phyloP scores from a whole-genome alignment of 2,329 filamentous ascomycete genomes.

The Talaromyces sp. region DNA sequence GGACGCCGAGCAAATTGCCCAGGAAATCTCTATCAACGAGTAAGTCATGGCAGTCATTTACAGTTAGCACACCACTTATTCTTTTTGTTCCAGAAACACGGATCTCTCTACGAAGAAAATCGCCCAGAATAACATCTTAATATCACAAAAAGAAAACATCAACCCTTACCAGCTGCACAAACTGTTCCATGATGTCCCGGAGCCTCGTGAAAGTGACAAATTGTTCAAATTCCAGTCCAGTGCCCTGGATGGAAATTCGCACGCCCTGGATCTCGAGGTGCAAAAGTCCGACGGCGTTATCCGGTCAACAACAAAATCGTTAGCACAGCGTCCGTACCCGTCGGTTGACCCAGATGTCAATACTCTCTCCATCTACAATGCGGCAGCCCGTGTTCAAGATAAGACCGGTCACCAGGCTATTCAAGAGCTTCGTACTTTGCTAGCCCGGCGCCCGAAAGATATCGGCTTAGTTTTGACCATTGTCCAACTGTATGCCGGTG shows the following conservation, averaged over 20 bases:
- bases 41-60: conserved; percentile 27
- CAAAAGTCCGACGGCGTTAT: conserved; percentile 57
- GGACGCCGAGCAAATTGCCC: conserved; percentile 50
- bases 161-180: conserved; percentile 59
- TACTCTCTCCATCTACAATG: conserved; percentile 60
- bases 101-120: conserved; percentile 56
- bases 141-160: conserved; percentile 39
- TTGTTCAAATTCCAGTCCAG: conserved; percentile 56
- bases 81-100: conserved; percentile 39
- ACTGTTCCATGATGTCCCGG: conserved; percentile 47
- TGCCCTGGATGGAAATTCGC: conserved; percentile 49
- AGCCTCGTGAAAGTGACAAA: conserved; percentile 46
- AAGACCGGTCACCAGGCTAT: conserved; percentile 63
- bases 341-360: conserved; percentile 49
- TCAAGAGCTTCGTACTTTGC: conserved; percentile 62
- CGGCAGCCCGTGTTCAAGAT: conserved; percentile 61
- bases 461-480: conserved; percentile 75
- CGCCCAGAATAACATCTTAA: conserved; percentile 55
- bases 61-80: conserved; percentile 7
- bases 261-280: conserved; percentile 54
- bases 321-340: conserved; percentile 44
- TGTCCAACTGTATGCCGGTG: conserved; percentile 72
- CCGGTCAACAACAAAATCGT: conserved; percentile 47
- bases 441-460: conserved; percentile 72
- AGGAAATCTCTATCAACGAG: conserved; percentile 49